Evolutionary conservation across 108 stramenopile species (phyloP), one percentile per base, ranked within the genome.

Genomic region (Cyclotella cryptica): DNA sequence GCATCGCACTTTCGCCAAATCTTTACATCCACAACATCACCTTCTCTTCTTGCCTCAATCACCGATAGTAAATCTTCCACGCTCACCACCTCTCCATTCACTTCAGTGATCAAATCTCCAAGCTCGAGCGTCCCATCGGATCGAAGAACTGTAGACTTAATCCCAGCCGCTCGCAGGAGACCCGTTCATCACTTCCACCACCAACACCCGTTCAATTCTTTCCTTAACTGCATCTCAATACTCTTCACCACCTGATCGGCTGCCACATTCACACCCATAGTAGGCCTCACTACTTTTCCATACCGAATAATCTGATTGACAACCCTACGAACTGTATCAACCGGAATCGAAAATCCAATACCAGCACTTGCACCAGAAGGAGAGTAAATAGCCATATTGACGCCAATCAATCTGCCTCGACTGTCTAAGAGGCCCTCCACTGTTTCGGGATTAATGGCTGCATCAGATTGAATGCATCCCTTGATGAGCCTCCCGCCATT

Each of bases 321-420:
- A 24, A 93, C 88, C 17, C 88, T 47, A 57, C 90, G 72, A 11
- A 93, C 79, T 14, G 92, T 93, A 73, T 94, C 93, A 10, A 93
- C 90, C 10, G 95, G 95, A 57, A 96, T 94, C 18, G 92, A 90
- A 70, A 96, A 96, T 15, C 96, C 96, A 63, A 96, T 92, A 1
- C 90, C 86, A 49, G 86, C 73, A 13, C 69, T 75, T 0, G 85
- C 86, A 10, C 90, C 93, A 14, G 75, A 77, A 8, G 90, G 87
- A 3, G 87, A 85, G 40, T 88, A 92, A 60, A 94, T 94, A 9
- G 93, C 91, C 64, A 80, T 80, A 64, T 95, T 95, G 79, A 95
- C 90, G 24, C 94, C 94, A 62, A 93, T 86, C 70, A 95, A 79
- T 43, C 86, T 77, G 10, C 94, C 94, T 41, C 74, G 67, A n/a